phyloP scores from a whole-genome alignment of 129 eudicot species.

The Sambucus nigra region DNA sequence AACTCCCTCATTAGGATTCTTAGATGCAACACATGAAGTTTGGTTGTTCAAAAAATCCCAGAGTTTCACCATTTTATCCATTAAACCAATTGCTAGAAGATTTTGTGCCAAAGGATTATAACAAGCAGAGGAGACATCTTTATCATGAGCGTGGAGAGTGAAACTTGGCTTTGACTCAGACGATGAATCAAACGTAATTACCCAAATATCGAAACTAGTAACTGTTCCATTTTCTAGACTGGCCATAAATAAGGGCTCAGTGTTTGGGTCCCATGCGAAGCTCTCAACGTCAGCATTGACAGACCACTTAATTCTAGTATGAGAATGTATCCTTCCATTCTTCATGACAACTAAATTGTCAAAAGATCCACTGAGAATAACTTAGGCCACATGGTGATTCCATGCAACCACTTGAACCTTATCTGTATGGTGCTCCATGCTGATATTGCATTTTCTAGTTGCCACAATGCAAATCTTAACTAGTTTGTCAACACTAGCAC shows the following conservation, averaged over 20 bases:
- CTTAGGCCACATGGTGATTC: constrained; percentile 58
- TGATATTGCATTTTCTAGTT: constrained; percentile 58
- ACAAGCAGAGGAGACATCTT: constrained; percentile 65
- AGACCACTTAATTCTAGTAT: constrained; percentile 64
- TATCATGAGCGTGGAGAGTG: constrained; percentile 94
- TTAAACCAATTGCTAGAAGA: constrained; percentile 90
- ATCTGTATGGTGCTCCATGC: constrained; percentile 90
- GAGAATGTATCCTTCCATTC: constrained; percentile 55
- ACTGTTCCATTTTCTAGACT: constrained; percentile 81
- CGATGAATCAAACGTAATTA: constrained; percentile 39
- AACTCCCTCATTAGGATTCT: constrained; percentile 84
- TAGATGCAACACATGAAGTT: constrained; percentile 75
- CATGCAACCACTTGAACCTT: constrained; percentile 97
- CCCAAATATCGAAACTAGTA: constrained; percentile 65
- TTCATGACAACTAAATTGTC: constrained; percentile 86
- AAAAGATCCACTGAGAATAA: constrained; percentile 88
- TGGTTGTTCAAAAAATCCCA: constrained; percentile 81
- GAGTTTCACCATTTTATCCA: constrained; percentile 83
- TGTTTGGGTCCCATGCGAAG: constrained; percentile 59
- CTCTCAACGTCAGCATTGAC: constrained; percentile 63
- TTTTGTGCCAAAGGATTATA: constrained; percentile 62
- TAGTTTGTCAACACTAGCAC: constrained; percentile 83
- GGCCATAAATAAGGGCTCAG: constrained; percentile 57
- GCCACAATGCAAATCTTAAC: constrained; percentile 91
- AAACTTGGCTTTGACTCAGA: constrained; percentile 51